A percentile compares a stretch with the other conserved stretches of the same genome.
Evolutionary conservation across 495 filamentous ascomycete species (phyloP).

Genomic region (Elaphomyces granulatus): DNA sequence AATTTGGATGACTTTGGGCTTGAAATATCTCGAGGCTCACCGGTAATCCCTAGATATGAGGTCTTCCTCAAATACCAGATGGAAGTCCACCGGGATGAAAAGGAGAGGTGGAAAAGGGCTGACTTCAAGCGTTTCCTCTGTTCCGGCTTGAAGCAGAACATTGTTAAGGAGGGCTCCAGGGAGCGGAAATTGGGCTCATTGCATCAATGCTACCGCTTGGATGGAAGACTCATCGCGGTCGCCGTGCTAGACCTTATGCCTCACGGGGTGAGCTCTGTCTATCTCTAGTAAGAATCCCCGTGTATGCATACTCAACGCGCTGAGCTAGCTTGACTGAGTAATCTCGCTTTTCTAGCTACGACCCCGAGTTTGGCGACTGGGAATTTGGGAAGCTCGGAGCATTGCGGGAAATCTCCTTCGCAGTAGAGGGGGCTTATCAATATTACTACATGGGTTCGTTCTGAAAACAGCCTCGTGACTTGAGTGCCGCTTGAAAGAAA

Average conservation of each 20-base stretch:
- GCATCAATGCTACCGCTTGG: slow-evolving; percentile 88
- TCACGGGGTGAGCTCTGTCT: slow-evolving; percentile 79
- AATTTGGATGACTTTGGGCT: neutral
- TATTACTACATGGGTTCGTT: slow-evolving; percentile 61
- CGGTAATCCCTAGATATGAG: slow-evolving; percentile 27
- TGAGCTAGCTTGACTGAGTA: no score
- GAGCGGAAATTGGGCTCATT: slow-evolving; percentile 66
- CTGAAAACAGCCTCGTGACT: slow-evolving; percentile 22
- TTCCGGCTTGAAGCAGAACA: slow-evolving; percentile 53
- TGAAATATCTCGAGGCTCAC: slow-evolving; percentile 1
- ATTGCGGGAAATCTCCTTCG: slow-evolving; percentile 66
- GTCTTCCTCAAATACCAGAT: slow-evolving; percentile 82
- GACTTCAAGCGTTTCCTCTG: slow-evolving; percentile 82
- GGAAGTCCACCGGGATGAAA: slow-evolving; percentile 60
- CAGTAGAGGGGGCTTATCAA: slow-evolving; percentile 57
- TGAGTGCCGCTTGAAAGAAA: slow-evolving; percentile 38
- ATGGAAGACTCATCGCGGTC: slow-evolving; percentile 77
- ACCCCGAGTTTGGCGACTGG: slow-evolving; percentile 65
- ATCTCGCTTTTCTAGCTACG: slow-evolving; percentile 37
- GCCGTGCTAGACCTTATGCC: slow-evolving; percentile 83
- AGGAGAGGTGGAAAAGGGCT: slow-evolving; percentile 45
- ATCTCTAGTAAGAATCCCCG: slow-evolving; percentile 75
- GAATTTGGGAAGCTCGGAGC: slow-evolving; percentile 82
- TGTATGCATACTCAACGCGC: no score
- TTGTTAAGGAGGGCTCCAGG: slow-evolving; percentile 27